Base-by-base conservation (phyloP, 768 basidiomycete species). In the Xerocomellus chrysenteron region DNA sequence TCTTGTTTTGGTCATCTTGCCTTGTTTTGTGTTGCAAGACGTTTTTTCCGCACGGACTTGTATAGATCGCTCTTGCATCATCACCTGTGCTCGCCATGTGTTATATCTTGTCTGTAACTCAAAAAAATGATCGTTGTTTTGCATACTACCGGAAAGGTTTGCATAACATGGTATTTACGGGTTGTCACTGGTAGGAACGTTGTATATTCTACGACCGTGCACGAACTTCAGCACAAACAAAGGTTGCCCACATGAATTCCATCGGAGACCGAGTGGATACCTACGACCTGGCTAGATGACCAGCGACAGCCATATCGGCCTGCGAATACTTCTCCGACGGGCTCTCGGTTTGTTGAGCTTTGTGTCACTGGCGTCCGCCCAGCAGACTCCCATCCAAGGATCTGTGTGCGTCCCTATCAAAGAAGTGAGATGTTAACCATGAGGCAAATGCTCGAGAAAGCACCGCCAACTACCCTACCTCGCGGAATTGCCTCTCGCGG, bases 321-420 rank as follows among this genome's bases (percentile, higher is more conserved):
- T 21, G 33, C 4, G 40, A 33, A 24, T 33, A 41, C 36, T 62
- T 63, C 9, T 57, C 48, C 8, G 14, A 13, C 3, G 37, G 4
- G 9, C 24, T 54, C 12, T 45, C 26, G 11, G 32, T 2, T 2
- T n/a, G 47, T 39, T 47, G 48, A 6, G 52, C 57, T 48, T 72
- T 72, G 26, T 67, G 68, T 7, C 55, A 64, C 16, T 60, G 54
- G 17, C 73, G 71, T 16, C 69, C 73, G 19, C 73, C 71, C 14
- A 0, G 78, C 79, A 14, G 81, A 83, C 66, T 88, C 83, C 48
- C 64, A 65, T 17, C 86, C 86, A 43, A 87, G 68, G 48, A 89
- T 54, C 51, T 69, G 84, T n/a, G 81, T 83, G 40, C 87, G 83
- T 39, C 88, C 87, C 86, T 87, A 35, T 19, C n/a, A 19, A 21